Conservation (phyloP, 331 rosid species). For the Arachis monticola region DNA sequence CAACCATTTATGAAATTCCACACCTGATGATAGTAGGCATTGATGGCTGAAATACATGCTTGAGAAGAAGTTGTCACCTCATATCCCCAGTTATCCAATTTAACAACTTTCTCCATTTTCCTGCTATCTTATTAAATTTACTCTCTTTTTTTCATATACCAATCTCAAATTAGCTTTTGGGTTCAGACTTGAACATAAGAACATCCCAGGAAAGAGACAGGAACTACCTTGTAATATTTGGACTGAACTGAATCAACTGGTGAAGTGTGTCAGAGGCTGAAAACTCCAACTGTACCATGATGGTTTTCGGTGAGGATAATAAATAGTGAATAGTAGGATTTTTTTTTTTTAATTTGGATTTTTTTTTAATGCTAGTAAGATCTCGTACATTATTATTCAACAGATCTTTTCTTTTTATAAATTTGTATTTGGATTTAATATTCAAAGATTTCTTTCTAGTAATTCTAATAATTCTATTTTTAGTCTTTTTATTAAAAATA, state of each 20-base stretch:
- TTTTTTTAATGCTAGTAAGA: background rate
- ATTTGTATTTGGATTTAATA: too few relatives aligned
- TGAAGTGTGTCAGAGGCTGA: too few relatives aligned
- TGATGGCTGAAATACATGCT: conserved; percentile 31
- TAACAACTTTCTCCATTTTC: conserved; percentile 25
- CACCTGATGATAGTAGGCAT: conserved; percentile 35
- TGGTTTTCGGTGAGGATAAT: background rate
- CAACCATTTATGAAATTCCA: background rate
- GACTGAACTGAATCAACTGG: too few relatives aligned
- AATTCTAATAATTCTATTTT: too few relatives aligned
- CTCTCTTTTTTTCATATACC: background rate
- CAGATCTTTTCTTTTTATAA: too few relatives aligned
- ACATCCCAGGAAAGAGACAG: background rate
- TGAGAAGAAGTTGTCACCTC: conserved; percentile 33
- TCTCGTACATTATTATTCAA: background rate
- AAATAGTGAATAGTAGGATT: background rate
- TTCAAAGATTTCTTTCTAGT: too few relatives aligned
- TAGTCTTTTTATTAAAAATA: too few relatives aligned
- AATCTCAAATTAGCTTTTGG: background rate
- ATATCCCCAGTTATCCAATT: conserved; percentile 35
- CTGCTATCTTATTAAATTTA: background rate
- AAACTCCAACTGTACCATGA: too few relatives aligned
- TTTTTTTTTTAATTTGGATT: background rate
- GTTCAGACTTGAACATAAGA: background rate
- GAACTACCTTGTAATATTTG: background rate